A percentile compares a stretch with the other conserved stretches of the same genome.
Evolutionary conservation across 2,329 filamentous ascomycete species (phyloP).

Genomic region (Cladorrhinum sp.): DNA sequence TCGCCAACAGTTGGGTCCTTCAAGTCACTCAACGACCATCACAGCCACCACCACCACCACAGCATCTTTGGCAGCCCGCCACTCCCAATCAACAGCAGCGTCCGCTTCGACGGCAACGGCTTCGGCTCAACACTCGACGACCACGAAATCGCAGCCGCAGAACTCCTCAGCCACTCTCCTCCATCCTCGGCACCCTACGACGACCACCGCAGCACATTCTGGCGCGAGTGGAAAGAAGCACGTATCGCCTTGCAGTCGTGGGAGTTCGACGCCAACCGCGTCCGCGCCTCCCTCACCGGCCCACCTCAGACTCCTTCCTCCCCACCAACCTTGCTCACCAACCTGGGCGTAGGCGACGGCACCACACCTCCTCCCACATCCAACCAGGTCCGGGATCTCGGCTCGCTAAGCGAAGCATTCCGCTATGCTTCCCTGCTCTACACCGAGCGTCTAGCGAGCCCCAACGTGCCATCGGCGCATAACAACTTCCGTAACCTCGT

Average conservation of each 20-base stretch:
- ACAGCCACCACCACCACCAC: conserved; percentile 26
- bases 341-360: conserved; percentile 13
- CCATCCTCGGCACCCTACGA: conserved; percentile 42
- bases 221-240: conserved; percentile 81
- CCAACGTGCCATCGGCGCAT: conserved; percentile 67
- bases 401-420: conserved; percentile 85
- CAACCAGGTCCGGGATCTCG: conserved; percentile 69
- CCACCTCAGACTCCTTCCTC: conserved; percentile 9
- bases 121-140: conserved; percentile 57
- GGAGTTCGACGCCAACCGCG: conserved; percentile 64
- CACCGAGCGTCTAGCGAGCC: conserved; percentile 80
- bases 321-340: not conserved
- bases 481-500: conserved; percentile 81
- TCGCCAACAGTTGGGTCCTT: conserved; percentile 44
- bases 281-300: conserved; percentile 45
- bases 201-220: conserved; percentile 66
- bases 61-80: conserved; percentile 40
- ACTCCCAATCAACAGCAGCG: conserved; percentile 40
- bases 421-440: conserved; percentile 86
- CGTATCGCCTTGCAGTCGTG: conserved; percentile 74
- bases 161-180: conserved; percentile 38
- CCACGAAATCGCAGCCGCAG: conserved; percentile 48
- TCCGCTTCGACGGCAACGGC: conserved; percentile 64
- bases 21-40: conserved; percentile 33
- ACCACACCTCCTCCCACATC: conserved; percentile 32